Percentiles rank a stretch among this genome's conserved stretches.
These are phyloP conservation scores for Cyberlindnera mississippiensis DNA, from an alignment of 805 yeast species.

Conservation along the genomic window DNA sequence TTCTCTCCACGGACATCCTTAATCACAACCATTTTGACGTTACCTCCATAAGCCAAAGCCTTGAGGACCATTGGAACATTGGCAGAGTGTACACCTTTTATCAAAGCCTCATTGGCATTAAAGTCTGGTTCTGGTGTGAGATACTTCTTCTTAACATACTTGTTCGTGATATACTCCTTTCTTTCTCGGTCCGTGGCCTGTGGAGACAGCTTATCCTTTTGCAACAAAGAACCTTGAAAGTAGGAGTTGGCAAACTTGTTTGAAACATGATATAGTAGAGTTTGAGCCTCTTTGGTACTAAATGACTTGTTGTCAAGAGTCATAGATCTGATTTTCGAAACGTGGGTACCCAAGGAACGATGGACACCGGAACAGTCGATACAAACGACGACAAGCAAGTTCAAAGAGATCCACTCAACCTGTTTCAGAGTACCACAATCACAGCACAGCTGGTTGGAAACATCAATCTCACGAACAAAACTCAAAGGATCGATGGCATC, in stretches of 20 bases:
- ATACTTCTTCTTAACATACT: conserved; percentile 56
- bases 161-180: conserved; percentile 55
- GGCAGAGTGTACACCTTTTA: conserved; percentile 51
- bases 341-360: conserved; percentile 77
- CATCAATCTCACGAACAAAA: conserved; percentile 33
- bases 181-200: conserved; percentile 43
- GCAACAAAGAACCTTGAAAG: conserved; percentile 45
- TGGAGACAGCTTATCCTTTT: conserved; percentile 29
- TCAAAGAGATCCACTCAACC: conserved; percentile 88
- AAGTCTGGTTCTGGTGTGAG: conserved; percentile 22
- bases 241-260: conserved; percentile 55
- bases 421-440: conserved; percentile 66
- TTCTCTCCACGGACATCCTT: conserved; percentile 20
- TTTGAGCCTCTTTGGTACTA: conserved; percentile 54
- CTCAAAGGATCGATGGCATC: conserved; percentile 8
- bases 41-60: conserved; percentile 45
- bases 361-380: conserved; percentile 88
- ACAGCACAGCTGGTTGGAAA: conserved; percentile 64
- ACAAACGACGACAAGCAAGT: conserved; percentile 68
- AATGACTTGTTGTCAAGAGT: conserved; percentile 59
- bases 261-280: conserved; percentile 50
- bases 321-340: conserved; percentile 73
- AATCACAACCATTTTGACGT: conserved; percentile 39
- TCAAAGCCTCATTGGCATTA: conserved; percentile 34
- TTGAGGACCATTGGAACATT: conserved; percentile 41